These are phyloP conservation scores for Lomentospora prolificans DNA, from an alignment of 2,329 filamentous ascomycete species.

Conservation along the genomic window DNA sequence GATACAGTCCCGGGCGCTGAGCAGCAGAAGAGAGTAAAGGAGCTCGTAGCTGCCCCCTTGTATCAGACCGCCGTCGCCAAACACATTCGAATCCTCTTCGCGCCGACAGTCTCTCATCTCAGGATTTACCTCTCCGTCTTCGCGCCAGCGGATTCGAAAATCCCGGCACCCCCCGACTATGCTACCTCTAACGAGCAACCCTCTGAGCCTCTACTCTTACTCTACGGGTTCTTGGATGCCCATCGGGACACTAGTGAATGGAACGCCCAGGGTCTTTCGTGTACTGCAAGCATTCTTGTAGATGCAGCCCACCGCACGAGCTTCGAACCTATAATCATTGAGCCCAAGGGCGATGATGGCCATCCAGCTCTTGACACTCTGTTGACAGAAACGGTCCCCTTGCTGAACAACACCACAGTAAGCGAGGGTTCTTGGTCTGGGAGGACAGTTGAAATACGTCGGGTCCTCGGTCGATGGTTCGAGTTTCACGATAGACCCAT, in stretches of 20 bases:
- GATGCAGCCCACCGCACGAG: slow-evolving; percentile 43
- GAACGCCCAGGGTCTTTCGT: slow-evolving; percentile 62
- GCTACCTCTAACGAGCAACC: background rate
- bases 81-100: slow-evolving; percentile 61
- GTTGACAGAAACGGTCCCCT: slow-evolving; percentile 43
- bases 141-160: slow-evolving; percentile 24
- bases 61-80: slow-evolving; percentile 58
- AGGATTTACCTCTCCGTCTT: slow-evolving; percentile 63
- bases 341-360: slow-evolving; percentile 26
- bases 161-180: slow-evolving; percentile 26
- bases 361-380: slow-evolving; percentile 25
- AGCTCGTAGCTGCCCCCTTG: slow-evolving; percentile 54
- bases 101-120: slow-evolving; percentile 65
- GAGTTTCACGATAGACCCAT: slow-evolving; percentile 10
- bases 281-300: slow-evolving; percentile 51
- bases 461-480: slow-evolving; percentile 59
- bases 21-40: slow-evolving; percentile 1
- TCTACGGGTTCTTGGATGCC: slow-evolving; percentile 55
- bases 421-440: slow-evolving; percentile 46
- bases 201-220: slow-evolving; percentile 37
- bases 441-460: slow-evolving; percentile 45
- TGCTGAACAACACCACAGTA: slow-evolving; percentile 40
- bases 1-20: background rate
- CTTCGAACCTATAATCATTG: slow-evolving; percentile 36
- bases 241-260: slow-evolving; percentile 63